Evolutionary conservation across 148 eudicot genomes (phyloP), one percentile per base, ranked within the genome.

Genomic region (Simmondsia chinensis): DNA sequence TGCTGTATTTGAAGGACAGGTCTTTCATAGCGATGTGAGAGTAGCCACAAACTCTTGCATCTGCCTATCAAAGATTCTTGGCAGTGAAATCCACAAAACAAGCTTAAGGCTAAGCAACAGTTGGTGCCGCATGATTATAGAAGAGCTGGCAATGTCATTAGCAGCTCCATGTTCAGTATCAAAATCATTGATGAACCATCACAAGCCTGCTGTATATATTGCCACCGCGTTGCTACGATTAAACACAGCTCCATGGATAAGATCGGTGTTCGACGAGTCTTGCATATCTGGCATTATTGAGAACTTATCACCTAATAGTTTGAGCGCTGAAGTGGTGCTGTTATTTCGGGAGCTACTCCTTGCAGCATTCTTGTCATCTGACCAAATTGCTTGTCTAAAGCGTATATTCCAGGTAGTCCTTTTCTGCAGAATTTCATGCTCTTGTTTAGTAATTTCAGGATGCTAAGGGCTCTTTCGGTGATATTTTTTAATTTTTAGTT

Each of bases 61-160:
- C 19, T 74, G 94, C 69, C 59, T 91, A 58, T 76, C 95, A 48
- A 60, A 60, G 46, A 57, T 80, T 53, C 60, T 74, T 43, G 56
- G 79, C 16, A 76, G 94, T 94, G 59, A 71, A 66, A 64, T 65
- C 22, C 29, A 24, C 18, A 69, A 63, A 17, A 50, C 45, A 42
- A 46, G 57, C 24, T 52, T 61, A 30, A 44, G 34, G 13, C 41
- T 54, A 47, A 65, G 50, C 43, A 58, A 63, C 43, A 66, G 52
- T 7, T 91, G 95, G 97, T 85, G 76, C 61, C 72, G 75, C 60
- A 53, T 82, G 52, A 77, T 91, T 51, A 78, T 79, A 19, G 97
- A 91, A 68, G 97, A 91, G 60, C 60, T 91, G 28, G 86, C 72
- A 46, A 64, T 71, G 79, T 82, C 77, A 39, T 60, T 85, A 69